A percentile compares a stretch with the other conserved stretches of the same genome.
Conservation (phyloP, 163 green algal genomes). For the Prototheca cutis region DNA sequence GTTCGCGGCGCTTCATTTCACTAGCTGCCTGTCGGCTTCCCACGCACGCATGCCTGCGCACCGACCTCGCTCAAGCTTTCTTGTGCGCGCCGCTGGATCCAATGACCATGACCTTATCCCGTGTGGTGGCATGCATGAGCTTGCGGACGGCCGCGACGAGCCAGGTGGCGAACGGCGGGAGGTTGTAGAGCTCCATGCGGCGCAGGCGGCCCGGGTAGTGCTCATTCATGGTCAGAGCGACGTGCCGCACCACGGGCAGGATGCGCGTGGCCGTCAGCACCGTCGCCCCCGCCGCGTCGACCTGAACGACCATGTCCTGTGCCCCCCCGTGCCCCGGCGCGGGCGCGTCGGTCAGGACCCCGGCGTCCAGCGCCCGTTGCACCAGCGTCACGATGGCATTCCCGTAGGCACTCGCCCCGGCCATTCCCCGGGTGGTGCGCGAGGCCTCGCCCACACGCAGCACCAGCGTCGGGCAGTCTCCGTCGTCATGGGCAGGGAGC, state of each 20-base stretch:
- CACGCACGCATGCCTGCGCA: too few relatives aligned
- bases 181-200: slow-evolving; percentile 19
- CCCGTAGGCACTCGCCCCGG: slow-evolving; percentile 13
- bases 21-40: too few relatives aligned
- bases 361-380: slow-evolving; percentile 3
- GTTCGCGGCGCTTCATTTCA: too few relatives aligned
- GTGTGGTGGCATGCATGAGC: slow-evolving; percentile 23
- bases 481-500: background rate
- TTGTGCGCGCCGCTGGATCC: too few relatives aligned
- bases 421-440: slow-evolving; percentile 1
- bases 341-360: background rate
- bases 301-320: slow-evolving; percentile 18
- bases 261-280: slow-evolving; percentile 10
- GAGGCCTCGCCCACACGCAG: slow-evolving; percentile 15
- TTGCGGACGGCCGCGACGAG: slow-evolving; percentile 16
- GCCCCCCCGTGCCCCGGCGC: background rate
- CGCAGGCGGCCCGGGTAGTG: slow-evolving; percentile 30
- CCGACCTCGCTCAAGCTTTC: too few relatives aligned
- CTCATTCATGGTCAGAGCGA: slow-evolving; percentile 18
- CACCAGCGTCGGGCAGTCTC: slow-evolving; percentile 10
- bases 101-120: slow-evolving; percentile 14
- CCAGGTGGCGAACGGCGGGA: slow-evolving; percentile 22
- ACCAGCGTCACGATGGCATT: slow-evolving; percentile 23
- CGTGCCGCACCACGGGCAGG: slow-evolving; percentile 13
- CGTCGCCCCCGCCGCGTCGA: slow-evolving; percentile 15